A percentile compares a stretch with the other conserved stretches of the same genome.
phyloP scores from a whole-genome alignment of 1,139 yeast genomes.

The Saccharomyces hybrid region DNA sequence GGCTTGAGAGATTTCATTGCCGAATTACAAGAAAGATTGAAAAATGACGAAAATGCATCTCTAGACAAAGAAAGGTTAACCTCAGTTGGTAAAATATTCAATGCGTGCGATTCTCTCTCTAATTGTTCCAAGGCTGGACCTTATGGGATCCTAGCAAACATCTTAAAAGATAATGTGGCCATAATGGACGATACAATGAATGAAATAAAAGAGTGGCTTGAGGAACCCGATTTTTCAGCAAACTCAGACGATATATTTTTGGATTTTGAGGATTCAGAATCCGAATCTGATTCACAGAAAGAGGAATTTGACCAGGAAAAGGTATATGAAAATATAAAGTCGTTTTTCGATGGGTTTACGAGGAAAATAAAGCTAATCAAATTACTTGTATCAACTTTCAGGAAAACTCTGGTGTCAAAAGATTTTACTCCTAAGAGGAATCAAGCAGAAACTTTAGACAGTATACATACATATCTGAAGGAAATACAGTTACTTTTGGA shows the following conservation, averaged over 20 bases:
- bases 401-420: slow-evolving; percentile 38
- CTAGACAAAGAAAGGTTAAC: slow-evolving; percentile 39
- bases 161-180: slow-evolving; percentile 39
- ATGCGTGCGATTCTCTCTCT: slow-evolving; percentile 42
- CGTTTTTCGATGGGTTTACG: slow-evolving; percentile 43
- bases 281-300: slow-evolving; percentile 28
- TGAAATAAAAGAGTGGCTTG: slow-evolving; percentile 60
- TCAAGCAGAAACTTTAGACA: neutral
- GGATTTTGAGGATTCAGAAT: slow-evolving; percentile 32
- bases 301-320: slow-evolving; percentile 25
- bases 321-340: slow-evolving; percentile 33
- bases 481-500: neutral
- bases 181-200: slow-evolving; percentile 55
- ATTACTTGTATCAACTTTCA: slow-evolving; percentile 45
- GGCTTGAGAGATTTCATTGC: slow-evolving; percentile 28
- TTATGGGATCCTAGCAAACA: slow-evolving; percentile 41
- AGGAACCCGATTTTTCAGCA: slow-evolving; percentile 39
- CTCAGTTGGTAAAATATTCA: slow-evolving; percentile 60
- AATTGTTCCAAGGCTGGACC: slow-evolving; percentile 41
- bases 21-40: slow-evolving; percentile 28
- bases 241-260: slow-evolving; percentile 9
- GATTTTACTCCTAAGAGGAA: neutral
- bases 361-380: slow-evolving; percentile 48
- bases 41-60: slow-evolving; percentile 13
- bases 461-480: neutral